phyloP scores from a whole-genome alignment of 495 filamentous ascomycete species.

The Annulohypoxylon moriforme region DNA sequence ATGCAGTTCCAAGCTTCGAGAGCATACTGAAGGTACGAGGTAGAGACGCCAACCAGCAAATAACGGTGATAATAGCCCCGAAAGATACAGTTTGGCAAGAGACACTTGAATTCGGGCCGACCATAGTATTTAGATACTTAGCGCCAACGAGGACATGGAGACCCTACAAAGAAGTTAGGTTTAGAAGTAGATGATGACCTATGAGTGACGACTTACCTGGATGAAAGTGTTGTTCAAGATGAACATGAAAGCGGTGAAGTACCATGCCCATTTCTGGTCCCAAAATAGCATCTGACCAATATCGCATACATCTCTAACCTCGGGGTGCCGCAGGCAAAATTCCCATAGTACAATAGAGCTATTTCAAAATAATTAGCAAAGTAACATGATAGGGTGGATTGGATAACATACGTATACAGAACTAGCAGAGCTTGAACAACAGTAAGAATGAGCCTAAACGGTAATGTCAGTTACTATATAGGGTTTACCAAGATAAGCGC shows the following conservation, averaged over 20 bases:
- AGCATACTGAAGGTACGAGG: conserved; percentile 84
- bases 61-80: conserved; percentile 71
- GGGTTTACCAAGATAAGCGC: conserved; percentile 6
- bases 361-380: conserved; percentile 1
- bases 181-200: conserved; percentile 10
- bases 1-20: conserved; percentile 77
- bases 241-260: conserved; percentile 87
- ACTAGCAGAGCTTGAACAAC: conserved; percentile 78
- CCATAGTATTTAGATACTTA: conserved; percentile 88
- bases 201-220: conserved; percentile 60
- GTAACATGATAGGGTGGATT: neutral
- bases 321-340: conserved; percentile 87
- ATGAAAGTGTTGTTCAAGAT: conserved; percentile 92
- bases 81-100: conserved; percentile 78
- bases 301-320: conserved; percentile 90
- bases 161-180: conserved; percentile 56
- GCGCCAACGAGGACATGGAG: conserved; percentile 83
- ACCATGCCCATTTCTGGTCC: conserved; percentile 82
- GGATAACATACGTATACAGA: conserved; percentile 71
- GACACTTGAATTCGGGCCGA: conserved; percentile 61
- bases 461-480: conserved; percentile 21
- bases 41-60: conserved; percentile 80
- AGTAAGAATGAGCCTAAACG: conserved; percentile 74
- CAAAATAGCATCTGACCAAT: conserved; percentile 91
- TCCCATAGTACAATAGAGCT: conserved; percentile 83